phyloP scores from a whole-genome alignment of 495 filamentous ascomycete species.

The Astrothelium macrocarpum region DNA sequence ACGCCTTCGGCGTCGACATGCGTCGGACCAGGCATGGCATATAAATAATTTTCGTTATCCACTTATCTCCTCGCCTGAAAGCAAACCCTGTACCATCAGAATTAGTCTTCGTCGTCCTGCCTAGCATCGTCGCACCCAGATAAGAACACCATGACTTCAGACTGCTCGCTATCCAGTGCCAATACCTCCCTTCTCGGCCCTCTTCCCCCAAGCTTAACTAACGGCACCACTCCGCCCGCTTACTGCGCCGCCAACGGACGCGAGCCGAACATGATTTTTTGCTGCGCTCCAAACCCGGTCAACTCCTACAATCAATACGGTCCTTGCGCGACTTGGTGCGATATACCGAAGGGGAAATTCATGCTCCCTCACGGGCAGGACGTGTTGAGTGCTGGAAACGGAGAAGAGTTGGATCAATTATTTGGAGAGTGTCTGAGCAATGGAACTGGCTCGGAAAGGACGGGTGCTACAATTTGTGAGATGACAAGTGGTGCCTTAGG shows the following conservation, averaged over 20 bases:
- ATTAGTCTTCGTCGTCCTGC: neutral
- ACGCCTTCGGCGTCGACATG: no score
- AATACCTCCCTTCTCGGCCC: neutral
- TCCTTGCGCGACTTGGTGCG: neutral
- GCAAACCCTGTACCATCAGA: no score
- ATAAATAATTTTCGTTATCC: no score
- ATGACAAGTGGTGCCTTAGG: neutral
- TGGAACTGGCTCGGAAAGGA: neutral
- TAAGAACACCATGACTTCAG: neutral
- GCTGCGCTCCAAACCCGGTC: conserved; percentile 1
- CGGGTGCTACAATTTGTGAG: neutral
- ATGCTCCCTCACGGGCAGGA: neutral
- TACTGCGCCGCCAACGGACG: conserved; percentile 3
- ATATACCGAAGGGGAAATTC: conserved; percentile 1
- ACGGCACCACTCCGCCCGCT: neutral
- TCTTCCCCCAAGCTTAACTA: neutral
- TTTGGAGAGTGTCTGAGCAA: neutral
- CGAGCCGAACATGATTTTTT: neutral
- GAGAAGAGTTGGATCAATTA: neutral
- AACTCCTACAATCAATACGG: neutral
- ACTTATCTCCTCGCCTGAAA: no score
- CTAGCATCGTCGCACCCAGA: neutral
- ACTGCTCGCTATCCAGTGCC: neutral
- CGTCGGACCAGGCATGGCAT: no score
- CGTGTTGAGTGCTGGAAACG: neutral